phyloP scores from a whole-genome alignment of 169 alveolate species.

The Plasmodium vivax region DNA sequence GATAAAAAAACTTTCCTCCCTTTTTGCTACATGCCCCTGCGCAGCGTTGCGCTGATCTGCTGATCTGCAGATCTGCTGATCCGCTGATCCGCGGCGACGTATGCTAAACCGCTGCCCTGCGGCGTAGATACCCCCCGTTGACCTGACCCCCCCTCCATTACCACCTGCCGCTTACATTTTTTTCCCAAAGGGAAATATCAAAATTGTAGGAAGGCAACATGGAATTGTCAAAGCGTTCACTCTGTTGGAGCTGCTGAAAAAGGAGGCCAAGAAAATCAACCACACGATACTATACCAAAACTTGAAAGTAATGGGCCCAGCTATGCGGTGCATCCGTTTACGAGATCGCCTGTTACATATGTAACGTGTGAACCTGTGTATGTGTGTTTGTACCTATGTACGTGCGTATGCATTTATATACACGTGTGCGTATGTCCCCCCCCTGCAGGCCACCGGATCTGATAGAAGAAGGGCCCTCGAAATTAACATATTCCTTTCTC shows the following conservation, averaged over 20 bases:
- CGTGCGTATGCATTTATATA: neutral
- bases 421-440: neutral
- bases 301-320: slow-evolving; percentile 11
- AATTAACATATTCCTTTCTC: neutral
- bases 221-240: slow-evolving; percentile 55
- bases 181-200: slow-evolving; percentile 16
- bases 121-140: neutral
- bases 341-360: neutral
- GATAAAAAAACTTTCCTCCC: neutral
- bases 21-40: neutral
- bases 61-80: too few species aligned
- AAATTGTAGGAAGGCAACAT: slow-evolving; percentile 42
- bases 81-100: neutral
- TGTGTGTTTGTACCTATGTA: neutral
- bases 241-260: slow-evolving; percentile 26
- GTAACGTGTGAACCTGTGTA: neutral
- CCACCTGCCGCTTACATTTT: neutral
- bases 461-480: neutral
- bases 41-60: neutral
- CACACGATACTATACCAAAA: slow-evolving; percentile 21
- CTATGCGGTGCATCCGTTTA: neutral
- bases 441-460: neutral
- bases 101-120: neutral
- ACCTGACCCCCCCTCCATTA: neutral
- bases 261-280: neutral